Evolutionary conservation across 805 yeast genomes (phyloP).

Genomic region (Myxozyma geophila): DNA sequence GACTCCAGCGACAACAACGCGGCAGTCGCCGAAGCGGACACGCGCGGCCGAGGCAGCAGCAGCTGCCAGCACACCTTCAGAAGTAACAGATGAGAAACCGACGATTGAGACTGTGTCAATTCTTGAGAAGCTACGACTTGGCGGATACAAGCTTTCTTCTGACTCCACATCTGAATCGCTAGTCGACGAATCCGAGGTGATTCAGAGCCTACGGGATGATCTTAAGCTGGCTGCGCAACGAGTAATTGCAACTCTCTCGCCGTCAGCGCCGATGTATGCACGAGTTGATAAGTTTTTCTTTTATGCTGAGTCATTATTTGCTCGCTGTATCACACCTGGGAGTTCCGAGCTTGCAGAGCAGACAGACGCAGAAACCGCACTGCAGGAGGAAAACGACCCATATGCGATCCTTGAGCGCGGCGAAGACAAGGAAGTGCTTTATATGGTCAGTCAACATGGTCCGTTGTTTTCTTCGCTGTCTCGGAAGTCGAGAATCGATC

Average conservation of each 20-base stretch:
- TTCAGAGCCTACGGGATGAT: constrained; percentile 21
- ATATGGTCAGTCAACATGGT: constrained; percentile 62
- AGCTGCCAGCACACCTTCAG: background rate
- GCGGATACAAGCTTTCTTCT: constrained; percentile 11
- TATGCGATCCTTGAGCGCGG: constrained; percentile 31
- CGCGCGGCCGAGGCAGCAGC: background rate
- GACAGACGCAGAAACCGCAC: constrained; percentile 11
- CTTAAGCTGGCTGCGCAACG: constrained; percentile 18
- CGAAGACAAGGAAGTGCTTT: constrained; percentile 58
- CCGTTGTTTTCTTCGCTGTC: constrained; percentile 81
- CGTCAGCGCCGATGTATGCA: constrained; percentile 15
- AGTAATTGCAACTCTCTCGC: constrained; percentile 21
- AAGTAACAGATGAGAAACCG: background rate
- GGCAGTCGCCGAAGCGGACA: constrained; percentile 12
- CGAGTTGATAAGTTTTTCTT: constrained; percentile 22
- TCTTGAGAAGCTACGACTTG: constrained; percentile 23
- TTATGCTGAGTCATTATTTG: constrained; percentile 24
- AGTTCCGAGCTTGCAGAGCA: constrained; percentile 1
- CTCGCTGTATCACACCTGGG: constrained; percentile 9
- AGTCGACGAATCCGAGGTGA: constrained; percentile 3
- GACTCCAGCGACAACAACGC: constrained; percentile 1
- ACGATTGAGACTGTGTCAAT: constrained; percentile 15
- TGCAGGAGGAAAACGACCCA: constrained; percentile 12
- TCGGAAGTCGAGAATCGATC: constrained; percentile 73
- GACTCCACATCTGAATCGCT: background rate